phyloP scores from a whole-genome alignment of 1,284 basidiomycete genomes.

The Fomes fomentarius region DNA sequence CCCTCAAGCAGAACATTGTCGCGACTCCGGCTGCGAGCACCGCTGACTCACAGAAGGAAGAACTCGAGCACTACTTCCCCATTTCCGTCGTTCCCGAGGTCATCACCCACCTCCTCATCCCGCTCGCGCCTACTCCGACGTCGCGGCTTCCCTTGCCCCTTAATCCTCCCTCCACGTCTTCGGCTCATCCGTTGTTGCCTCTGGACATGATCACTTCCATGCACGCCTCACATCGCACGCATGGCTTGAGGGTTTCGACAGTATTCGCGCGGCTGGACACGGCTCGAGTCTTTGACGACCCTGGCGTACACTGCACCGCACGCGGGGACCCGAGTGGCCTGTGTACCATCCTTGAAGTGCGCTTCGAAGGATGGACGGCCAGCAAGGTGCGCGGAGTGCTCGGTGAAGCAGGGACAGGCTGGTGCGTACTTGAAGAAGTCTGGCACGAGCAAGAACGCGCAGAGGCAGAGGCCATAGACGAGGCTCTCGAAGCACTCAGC shows the following conservation, averaged over 20 bases:
- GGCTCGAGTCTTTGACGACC: constrained; percentile 63
- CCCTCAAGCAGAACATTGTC: constrained; percentile 7
- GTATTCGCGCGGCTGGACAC: constrained; percentile 70
- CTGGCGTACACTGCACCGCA: constrained; percentile 57
- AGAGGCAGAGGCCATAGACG: constrained; percentile 34
- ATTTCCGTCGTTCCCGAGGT: constrained; percentile 43
- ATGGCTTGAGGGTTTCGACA: constrained; percentile 65
- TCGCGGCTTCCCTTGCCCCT: constrained; percentile 58
- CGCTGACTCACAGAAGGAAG: constrained; percentile 37
- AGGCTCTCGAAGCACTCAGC: constrained; percentile 32
- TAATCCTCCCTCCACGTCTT: constrained; percentile 29
- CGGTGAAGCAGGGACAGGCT: constrained; percentile 68
- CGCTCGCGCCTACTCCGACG: constrained; percentile 72
- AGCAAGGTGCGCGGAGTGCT: constrained; percentile 62
- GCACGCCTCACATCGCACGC: constrained; percentile 54
- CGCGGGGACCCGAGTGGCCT: constrained; percentile 49
- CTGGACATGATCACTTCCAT: constrained; percentile 53
- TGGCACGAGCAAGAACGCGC: constrained; percentile 39
- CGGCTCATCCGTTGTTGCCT: constrained; percentile 52
- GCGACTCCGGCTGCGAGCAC: constrained; percentile 7
- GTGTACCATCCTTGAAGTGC: constrained; percentile 67
- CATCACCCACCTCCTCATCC: constrained; percentile 69
- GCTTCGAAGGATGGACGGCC: constrained; percentile 71
- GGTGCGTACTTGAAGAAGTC: constrained; percentile 72
- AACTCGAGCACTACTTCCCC: constrained; percentile 67